Conservation (phyloP, 768 basidiomycete species). For the Suillus lakei region DNA sequence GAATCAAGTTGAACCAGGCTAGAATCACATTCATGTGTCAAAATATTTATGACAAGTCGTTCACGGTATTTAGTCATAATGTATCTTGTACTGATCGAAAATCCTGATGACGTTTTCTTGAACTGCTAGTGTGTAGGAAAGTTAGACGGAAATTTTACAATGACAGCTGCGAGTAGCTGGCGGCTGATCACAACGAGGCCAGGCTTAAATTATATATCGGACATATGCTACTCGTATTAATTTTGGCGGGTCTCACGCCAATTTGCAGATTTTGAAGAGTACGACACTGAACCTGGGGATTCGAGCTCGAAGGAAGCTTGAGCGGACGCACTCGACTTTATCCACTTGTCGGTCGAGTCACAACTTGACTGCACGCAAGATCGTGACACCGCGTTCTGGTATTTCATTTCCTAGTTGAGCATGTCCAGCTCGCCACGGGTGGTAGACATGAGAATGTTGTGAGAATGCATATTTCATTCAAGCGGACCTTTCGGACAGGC, state of each 20-base stretch:
- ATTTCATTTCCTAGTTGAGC: not conserved
- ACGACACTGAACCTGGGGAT: not conserved
- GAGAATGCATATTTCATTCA: constrained; percentile 1
- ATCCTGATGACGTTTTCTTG: not conserved
- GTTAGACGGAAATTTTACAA: not conserved
- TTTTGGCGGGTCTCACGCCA: constrained; percentile 1
- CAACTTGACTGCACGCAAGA: not conserved
- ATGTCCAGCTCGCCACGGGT: not conserved
- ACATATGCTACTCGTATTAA: not conserved
- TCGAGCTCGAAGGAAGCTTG: not conserved
- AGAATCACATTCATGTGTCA: not conserved
- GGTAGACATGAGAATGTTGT: not conserved
- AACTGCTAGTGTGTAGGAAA: not conserved
- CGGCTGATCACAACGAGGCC: not conserved
- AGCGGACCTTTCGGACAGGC: not conserved
- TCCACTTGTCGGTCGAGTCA: not conserved
- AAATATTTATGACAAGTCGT: not conserved
- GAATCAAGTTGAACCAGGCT: not conserved
- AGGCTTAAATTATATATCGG: not conserved
- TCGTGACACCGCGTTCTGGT: not conserved
- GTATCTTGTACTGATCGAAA: not conserved
- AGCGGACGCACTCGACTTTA: not conserved
- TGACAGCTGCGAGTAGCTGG: not conserved
- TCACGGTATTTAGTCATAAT: not conserved
- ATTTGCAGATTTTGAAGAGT: not conserved